Percentiles rank a stretch among this genome's conserved stretches.
phyloP scores from a whole-genome alignment of 805 yeast genomes.

The Grigorovia yakushimaensis region DNA sequence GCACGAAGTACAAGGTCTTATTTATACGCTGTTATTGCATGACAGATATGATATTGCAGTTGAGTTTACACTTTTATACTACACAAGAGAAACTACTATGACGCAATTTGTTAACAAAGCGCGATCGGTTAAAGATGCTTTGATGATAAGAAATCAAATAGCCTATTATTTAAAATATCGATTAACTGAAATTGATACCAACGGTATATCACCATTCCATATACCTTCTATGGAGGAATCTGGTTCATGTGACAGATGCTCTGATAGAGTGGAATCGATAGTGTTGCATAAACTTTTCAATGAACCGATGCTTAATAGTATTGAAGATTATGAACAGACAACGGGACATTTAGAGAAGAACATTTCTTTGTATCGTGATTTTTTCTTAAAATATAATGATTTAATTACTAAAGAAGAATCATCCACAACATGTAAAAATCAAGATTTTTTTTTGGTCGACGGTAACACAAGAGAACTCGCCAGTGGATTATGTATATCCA shows the following conservation, averaged over 20 bases:
- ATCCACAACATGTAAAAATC: conserved; percentile 38
- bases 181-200: conserved; percentile 10
- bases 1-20: conserved; percentile 79
- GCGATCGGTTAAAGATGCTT: conserved; percentile 54
- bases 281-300: conserved; percentile 41
- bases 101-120: conserved; percentile 43
- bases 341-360: conserved; percentile 39
- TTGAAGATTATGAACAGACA: conserved; percentile 39
- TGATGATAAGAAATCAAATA: conserved; percentile 63
- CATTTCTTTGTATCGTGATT: conserved; percentile 37
- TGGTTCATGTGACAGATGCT: conserved; percentile 55
- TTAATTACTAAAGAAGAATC: conserved; percentile 68
- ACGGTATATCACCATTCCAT: conserved; percentile 17
- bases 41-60: conserved; percentile 72
- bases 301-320: conserved; percentile 36
- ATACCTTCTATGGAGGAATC: conserved; percentile 47
- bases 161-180: conserved; percentile 48
- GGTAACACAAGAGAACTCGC: conserved; percentile 48
- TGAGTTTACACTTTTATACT: conserved; percentile 57
- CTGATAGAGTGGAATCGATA: conserved; percentile 51
- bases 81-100: conserved; percentile 53
- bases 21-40: conserved; percentile 67
- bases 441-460: conserved; percentile 50
- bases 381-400: conserved; percentile 64
- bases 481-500: conserved; percentile 51